phyloP scores from a whole-genome alignment of 179 eudicot species.

The Beta corolliflora region DNA sequence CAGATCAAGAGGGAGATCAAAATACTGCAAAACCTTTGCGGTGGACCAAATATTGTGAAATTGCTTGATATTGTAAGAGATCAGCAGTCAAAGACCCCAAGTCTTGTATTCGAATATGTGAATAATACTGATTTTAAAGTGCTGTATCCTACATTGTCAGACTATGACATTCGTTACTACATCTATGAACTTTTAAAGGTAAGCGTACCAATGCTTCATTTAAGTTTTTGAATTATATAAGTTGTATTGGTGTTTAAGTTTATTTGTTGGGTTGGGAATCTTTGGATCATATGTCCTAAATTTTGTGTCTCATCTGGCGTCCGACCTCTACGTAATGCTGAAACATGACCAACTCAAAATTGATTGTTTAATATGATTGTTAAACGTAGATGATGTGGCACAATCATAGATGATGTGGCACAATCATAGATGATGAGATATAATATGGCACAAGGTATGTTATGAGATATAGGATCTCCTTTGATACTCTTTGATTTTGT shows the following conservation, averaged over 20 bases:
- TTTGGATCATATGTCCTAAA: no score
- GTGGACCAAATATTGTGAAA: slow-evolving; percentile 93
- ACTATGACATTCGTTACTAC: slow-evolving; percentile 90
- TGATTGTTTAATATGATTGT: no score
- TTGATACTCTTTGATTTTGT: no score
- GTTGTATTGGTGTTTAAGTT: not conserved
- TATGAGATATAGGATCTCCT: not conserved
- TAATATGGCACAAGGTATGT: no score
- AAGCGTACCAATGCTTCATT: slow-evolving; percentile 24
- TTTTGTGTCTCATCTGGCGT: no score
- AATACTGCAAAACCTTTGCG: slow-evolving; percentile 89
- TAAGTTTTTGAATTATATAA: not conserved
- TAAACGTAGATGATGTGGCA: no score
- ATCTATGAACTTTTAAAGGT: slow-evolving; percentile 92
- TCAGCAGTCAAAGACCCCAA: slow-evolving; percentile 96
- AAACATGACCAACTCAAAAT: no score
- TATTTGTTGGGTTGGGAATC: not conserved
- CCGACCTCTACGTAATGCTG: no score
- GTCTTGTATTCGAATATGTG: slow-evolving; percentile 88
- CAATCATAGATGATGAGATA: no score
- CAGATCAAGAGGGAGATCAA: slow-evolving; percentile 97
- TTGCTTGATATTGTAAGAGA: slow-evolving; percentile 95
- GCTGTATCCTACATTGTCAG: slow-evolving; percentile 86
- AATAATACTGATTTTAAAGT: slow-evolving; percentile 94
- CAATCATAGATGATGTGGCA: no score